Base-by-base conservation (phyloP, 495 filamentous ascomycete species). In the Penicillium taxi region DNA sequence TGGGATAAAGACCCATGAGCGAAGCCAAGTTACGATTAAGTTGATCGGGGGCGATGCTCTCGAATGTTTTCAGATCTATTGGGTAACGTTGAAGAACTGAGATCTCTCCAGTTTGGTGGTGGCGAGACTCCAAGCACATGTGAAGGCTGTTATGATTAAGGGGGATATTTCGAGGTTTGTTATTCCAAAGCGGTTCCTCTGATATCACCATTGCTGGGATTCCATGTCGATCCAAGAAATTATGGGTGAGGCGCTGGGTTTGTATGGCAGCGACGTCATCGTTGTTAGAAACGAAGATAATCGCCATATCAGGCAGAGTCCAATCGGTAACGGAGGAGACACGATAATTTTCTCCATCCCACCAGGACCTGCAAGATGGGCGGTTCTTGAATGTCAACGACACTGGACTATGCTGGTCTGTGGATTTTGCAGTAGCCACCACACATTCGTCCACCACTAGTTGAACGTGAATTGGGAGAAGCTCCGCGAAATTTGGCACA, bases 11-110 rank as follows among this genome's bases (percentile, higher is more conserved):
- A 6, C 67, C 71, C 17, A 77, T 78, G 32, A 88, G 58, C 26
- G 74, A 81, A 34, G 81, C 80, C 32, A 88, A 54, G 47, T 86
- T 84, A 37, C 80, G 65, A 51, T 86, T 87, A 52, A 88, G 72
- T 48, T 88, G 83, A 19, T 75, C 59, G 15, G 80, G 73, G 39
- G 83, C 77, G 47, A 88, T 81, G 30, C 76, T 80, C 44, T 78
- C 63, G 40, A 88, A 87, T 0, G 80, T 84, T 32, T 69, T 61
- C n/a, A 84, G 49, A 46, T 88, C 83, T 46, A 87, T 78, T 9
- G 83, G 83, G 14, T 81, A 66, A 9, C 81, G 73, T 41, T 67
- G 65, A 20, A 80, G 55, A 34, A 79, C 59, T 19, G 66, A 57
- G 2, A 63, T 67, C 41, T 70, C 65, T 34, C 65, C 59, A 19